phyloP scores from a whole-genome alignment of 345 rosid genomes.

The Erodium maritimum region DNA sequence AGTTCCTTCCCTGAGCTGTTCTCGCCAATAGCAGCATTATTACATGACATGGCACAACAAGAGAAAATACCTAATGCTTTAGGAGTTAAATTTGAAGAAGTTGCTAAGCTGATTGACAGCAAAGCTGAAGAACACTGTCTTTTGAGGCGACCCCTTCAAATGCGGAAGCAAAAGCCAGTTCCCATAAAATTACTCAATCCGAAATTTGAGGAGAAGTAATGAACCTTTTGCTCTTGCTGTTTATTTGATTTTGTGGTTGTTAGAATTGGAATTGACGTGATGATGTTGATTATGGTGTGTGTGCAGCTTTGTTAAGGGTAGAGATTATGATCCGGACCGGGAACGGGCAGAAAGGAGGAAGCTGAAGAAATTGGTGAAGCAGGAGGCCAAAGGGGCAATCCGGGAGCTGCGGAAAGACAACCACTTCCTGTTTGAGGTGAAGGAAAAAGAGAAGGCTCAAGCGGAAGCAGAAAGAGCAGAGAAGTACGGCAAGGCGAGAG shows the following conservation, averaged over 20 bases:
- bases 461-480: conserved; percentile 53
- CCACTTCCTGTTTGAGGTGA: conserved; percentile 35
- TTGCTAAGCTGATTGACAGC: conserved; percentile 40
- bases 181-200: conserved; percentile 62
- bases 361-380: conserved; percentile 39
- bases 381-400: conserved; percentile 59
- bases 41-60: conserved; percentile 41
- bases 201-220: conserved; percentile 69
- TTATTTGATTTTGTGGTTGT: not conserved
- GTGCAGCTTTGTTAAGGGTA: conserved; percentile 75
- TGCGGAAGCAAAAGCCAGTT: conserved; percentile 72
- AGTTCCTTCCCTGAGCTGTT: conserved; percentile 74
- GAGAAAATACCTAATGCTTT: conserved; percentile 42
- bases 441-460: conserved; percentile 44
- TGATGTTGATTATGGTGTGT: conserved; percentile 3
- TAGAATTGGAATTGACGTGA: not conserved
- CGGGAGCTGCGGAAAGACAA: conserved; percentile 88
- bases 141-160: conserved; percentile 58
- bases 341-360: conserved; percentile 55
- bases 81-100: conserved; percentile 34
- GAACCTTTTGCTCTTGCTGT: not conserved
- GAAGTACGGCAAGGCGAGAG: conserved; percentile 52
- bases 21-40: conserved; percentile 41
- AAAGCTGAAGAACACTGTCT: conserved; percentile 34
- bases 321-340: conserved; percentile 92